These are phyloP conservation scores for Penicillium sp. DNA, from an alignment of 2,329 filamentous ascomycete species.

Conservation along the genomic window DNA sequence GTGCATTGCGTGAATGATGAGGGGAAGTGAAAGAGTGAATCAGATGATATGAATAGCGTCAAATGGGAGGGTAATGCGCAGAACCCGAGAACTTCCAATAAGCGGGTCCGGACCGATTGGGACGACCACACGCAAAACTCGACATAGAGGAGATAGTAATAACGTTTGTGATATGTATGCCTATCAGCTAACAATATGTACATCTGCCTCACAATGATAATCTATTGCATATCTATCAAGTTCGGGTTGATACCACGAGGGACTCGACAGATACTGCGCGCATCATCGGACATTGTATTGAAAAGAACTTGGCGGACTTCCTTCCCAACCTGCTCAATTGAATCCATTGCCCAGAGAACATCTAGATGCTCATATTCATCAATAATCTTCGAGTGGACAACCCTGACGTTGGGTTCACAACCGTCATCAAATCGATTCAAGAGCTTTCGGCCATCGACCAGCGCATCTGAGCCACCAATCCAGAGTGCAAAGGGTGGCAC, in stretches of 20 bases:
- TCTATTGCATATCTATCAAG: background rate
- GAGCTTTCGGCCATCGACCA: constrained; percentile 76
- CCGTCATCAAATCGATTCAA: constrained; percentile 69
- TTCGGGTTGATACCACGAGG: constrained; percentile 48
- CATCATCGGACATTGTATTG: constrained; percentile 62
- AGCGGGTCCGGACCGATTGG: background rate
- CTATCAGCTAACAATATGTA: background rate
- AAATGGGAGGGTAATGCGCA: background rate
- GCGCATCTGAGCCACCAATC: constrained; percentile 75
- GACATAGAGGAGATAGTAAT: background rate
- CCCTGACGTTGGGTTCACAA: constrained; percentile 71
- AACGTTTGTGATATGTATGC: background rate
- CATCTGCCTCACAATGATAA: background rate
- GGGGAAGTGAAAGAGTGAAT: background rate
- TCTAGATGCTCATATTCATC: constrained; percentile 90
- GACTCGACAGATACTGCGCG: constrained; percentile 56
- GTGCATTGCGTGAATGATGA: too few species aligned
- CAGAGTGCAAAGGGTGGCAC: constrained; percentile 83
- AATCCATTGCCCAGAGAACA: constrained; percentile 91
- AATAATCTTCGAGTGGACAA: constrained; percentile 79
- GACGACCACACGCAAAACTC: background rate
- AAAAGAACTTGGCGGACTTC: constrained; percentile 80
- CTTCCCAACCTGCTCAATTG: constrained; percentile 72
- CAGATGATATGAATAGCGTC: background rate
- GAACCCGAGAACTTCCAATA: background rate